Percentiles rank a stretch among this genome's conserved stretches.
These are phyloP conservation scores for Acorus calamus DNA, from an alignment of 106 monocot genomes.

Conservation along the genomic window DNA sequence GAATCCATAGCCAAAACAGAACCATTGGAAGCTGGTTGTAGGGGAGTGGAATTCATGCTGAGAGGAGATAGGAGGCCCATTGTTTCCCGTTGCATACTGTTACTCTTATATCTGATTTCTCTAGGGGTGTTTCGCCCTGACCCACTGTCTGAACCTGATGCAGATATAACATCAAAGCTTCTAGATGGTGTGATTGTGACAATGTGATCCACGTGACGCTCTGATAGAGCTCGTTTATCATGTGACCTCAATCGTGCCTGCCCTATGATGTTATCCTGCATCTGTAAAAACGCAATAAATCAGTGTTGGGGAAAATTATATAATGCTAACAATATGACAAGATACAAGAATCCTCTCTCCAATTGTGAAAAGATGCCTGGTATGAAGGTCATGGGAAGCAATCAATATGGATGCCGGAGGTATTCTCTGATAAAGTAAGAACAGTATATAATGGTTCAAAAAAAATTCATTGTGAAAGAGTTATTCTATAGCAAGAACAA, in stretches of 20 bases:
- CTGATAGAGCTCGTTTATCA: conserved; percentile 27
- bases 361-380: too few species aligned
- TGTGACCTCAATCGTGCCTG: conserved; percentile 20
- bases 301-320: too few species aligned
- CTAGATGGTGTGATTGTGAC: conserved; percentile 40
- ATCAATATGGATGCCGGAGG: too few species aligned
- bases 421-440: too few species aligned
- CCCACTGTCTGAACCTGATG: conserved; percentile 54
- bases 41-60: conserved; percentile 23
- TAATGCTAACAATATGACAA: too few species aligned
- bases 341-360: too few species aligned
- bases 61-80: conserved; percentile 37
- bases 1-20: neutral
- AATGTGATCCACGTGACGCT: conserved; percentile 16
- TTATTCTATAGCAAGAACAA: too few species aligned
- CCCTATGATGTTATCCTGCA: neutral
- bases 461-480: too few species aligned
- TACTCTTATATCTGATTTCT: conserved; percentile 23
- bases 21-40: conserved; percentile 24
- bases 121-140: conserved; percentile 55
- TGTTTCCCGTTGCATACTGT: conserved; percentile 15
- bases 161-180: conserved; percentile 73
- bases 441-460: too few species aligned
- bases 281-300: too few species aligned
- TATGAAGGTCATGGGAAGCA: too few species aligned